Evolutionary conservation across 257 asterid species (phyloP).

Genomic region (Jacaranda copaia): DNA sequence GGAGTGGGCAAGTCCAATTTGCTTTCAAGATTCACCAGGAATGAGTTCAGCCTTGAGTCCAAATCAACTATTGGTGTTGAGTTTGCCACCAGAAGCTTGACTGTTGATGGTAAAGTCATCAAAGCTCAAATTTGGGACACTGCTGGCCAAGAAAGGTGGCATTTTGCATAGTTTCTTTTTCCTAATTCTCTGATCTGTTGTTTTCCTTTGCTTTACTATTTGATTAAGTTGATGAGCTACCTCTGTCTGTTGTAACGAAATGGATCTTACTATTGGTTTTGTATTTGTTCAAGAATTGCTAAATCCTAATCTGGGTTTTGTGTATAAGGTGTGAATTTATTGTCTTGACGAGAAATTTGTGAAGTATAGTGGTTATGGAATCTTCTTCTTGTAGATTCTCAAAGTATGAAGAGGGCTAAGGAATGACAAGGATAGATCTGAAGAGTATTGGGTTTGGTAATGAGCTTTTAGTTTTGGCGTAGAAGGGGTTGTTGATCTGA

Average conservation of each 20-base stretch:
- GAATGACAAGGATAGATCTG: conserved; percentile 44
- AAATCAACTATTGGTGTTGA: conserved; percentile 92
- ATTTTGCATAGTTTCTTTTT: neutral
- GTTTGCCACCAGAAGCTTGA: conserved; percentile 87
- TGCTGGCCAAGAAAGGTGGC: conserved; percentile 91
- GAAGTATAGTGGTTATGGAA: conserved; percentile 11
- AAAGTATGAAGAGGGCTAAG: conserved; percentile 9
- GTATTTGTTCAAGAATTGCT: conserved; percentile 31
- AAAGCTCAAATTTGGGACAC: conserved; percentile 99
- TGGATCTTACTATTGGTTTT: conserved; percentile 33
- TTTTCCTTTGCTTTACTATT: neutral
- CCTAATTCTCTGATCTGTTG: conserved; percentile 43
- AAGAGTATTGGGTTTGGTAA: conserved; percentile 19
- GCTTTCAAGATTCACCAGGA: conserved; percentile 86
- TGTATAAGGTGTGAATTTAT: conserved; percentile 22
- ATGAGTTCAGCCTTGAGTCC: conserved; percentile 90
- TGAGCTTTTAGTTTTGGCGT: conserved; percentile 28
- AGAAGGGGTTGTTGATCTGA: conserved; percentile 26
- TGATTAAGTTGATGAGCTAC: conserved; percentile 24
- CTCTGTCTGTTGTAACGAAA: neutral
- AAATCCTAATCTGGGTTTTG: conserved; percentile 29
- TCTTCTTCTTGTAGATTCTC: neutral
- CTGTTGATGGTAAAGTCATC: conserved; percentile 76
- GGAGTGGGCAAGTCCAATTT: conserved; percentile 89
- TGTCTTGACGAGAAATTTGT: conserved; percentile 1